Evolutionary conservation across 2,329 filamentous ascomycete species (phyloP).

Genomic region (Cordyceps cateniannulata): DNA sequence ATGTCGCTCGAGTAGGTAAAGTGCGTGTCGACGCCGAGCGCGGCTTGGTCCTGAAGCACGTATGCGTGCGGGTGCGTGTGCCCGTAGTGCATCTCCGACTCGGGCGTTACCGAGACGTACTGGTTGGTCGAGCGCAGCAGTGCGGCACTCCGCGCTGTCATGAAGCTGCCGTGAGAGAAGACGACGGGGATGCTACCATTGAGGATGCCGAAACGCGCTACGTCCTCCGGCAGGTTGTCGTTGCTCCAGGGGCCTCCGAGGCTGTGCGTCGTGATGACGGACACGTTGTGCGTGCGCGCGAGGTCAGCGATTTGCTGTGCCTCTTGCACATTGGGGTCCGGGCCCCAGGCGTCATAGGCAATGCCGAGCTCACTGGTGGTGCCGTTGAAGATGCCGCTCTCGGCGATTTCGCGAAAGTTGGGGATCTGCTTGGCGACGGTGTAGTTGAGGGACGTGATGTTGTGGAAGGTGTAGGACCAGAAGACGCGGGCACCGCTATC

Average conservation of each 20-base stretch:
- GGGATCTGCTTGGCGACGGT: conserved; percentile 30
- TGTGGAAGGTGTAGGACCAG: conserved; percentile 38
- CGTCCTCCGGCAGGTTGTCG: conserved; percentile 14
- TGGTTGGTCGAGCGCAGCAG: conserved; percentile 44
- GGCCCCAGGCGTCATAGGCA: conserved; percentile 34
- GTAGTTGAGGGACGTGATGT: conserved; percentile 23
- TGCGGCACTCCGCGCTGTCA: conserved; percentile 31
- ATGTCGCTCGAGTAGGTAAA: conserved; percentile 46
- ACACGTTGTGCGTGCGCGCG: conserved; percentile 31
- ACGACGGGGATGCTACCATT: conserved; percentile 41
- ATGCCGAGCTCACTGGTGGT: conserved; percentile 32
- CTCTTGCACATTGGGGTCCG: conserved; percentile 21
- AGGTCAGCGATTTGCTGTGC: conserved; percentile 27
- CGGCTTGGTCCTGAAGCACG: conserved; percentile 41
- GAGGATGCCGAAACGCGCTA: conserved; percentile 32
- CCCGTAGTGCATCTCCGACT: conserved; percentile 55
- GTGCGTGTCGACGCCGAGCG: conserved; percentile 49
- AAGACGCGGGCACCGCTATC: conserved; percentile 43
- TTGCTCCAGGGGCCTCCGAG: conserved; percentile 31
- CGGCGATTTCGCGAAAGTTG: conserved; percentile 32
- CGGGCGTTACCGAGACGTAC: conserved; percentile 50
- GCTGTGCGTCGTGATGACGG: conserved; percentile 40
- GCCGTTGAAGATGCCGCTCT: conserved; percentile 19
- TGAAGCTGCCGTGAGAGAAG: conserved; percentile 44
- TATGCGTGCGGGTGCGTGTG: conserved; percentile 39